Base-by-base conservation (phyloP, 2,329 filamentous ascomycete genomes). In the Colletotrichum orchidophilum region DNA sequence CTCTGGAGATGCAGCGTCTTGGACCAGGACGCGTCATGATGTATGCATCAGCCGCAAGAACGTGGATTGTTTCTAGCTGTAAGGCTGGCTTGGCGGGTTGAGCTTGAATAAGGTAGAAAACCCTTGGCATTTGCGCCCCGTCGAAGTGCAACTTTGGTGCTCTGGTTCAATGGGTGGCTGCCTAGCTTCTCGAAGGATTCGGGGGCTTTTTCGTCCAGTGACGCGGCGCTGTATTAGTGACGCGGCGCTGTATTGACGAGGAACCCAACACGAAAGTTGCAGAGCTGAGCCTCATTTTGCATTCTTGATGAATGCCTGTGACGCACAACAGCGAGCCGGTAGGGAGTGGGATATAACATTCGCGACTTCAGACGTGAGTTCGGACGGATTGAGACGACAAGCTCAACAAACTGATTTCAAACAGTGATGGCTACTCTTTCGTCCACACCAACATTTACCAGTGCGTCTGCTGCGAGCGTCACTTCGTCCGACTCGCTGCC, bases 321-420 rank as follows among this genome's bases (percentile, higher is more conserved):
- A 9, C 12, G 3, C 24, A 2, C 8, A 21, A 49, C 21, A 27
- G 18, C 18, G 1, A 26, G 3, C 39, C 12, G 5, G 6, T 42
- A 26, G 24, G 12, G 13, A n/a, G 12, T 12, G 2, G 26, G 13
- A 50, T 66, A 61, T 50, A 50, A 42, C n/a, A n/a, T 29, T 5
- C 3, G n/a, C 27, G 6, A 55, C 33, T 66, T 66, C 67, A 66
- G 62, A 66, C 46, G 63, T n/a, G 35, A 46, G 49, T 66, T 67
- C 57, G 31, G 63, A 62, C 24, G 55, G 21, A 31, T 35, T 12
- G 18, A 61, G 60, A 58, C 24, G 53, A 49, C n/a, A 46, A 46
- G 31, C 55, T n/a, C 33, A 53, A 26, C 63, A 42, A 29, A 12
- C 27, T 5, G 6, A 24, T n/a, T 24, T 24, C 3, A 15, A 59